phyloP scores from a whole-genome alignment of 352 stramenopile species.

The Aphanomyces invadans region DNA sequence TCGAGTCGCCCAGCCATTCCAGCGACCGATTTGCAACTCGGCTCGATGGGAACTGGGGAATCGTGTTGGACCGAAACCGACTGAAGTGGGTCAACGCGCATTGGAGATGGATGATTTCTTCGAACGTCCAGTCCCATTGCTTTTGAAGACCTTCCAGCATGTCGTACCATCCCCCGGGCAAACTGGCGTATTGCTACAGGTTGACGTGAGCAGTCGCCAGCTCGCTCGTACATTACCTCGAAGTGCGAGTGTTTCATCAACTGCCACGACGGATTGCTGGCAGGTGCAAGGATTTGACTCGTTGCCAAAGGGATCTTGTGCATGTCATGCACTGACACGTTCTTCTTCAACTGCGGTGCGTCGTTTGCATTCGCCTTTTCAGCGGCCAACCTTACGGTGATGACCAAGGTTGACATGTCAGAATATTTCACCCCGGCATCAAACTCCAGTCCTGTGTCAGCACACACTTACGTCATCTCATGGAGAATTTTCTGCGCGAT shows the following conservation, averaged over 20 bases:
- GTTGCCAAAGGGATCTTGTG: slow-evolving; percentile 30
- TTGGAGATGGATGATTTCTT: slow-evolving; percentile 47
- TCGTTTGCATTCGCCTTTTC: slow-evolving; percentile 7
- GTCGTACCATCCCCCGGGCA: slow-evolving; percentile 41
- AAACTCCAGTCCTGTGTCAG: too few relatives aligned
- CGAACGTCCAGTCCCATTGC: slow-evolving; percentile 54
- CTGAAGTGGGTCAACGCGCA: slow-evolving; percentile 70
- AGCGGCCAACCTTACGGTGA: neutral
- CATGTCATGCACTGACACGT: slow-evolving; percentile 22
- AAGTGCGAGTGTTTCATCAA: slow-evolving; percentile 52
- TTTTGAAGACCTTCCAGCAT: slow-evolving; percentile 45
- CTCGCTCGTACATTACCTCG: slow-evolving; percentile 23
- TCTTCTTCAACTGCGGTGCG: slow-evolving; percentile 17
- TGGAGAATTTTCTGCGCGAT: slow-evolving; percentile 1
- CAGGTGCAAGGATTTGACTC: slow-evolving; percentile 28
- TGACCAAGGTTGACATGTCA: neutral
- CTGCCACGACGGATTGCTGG: slow-evolving; percentile 39
- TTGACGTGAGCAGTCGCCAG: neutral
- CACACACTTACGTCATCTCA: slow-evolving; percentile 4
- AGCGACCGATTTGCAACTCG: slow-evolving; percentile 75
- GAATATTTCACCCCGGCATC: neutral
- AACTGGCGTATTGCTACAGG: slow-evolving; percentile 31
- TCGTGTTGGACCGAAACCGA: slow-evolving; percentile 37
- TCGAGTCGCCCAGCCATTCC: slow-evolving; percentile 74
- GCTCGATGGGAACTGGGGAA: slow-evolving; percentile 41